These are phyloP conservation scores for Discostella stelligeroides DNA, from an alignment of 108 stramenopile species.

Conservation along the genomic window DNA sequence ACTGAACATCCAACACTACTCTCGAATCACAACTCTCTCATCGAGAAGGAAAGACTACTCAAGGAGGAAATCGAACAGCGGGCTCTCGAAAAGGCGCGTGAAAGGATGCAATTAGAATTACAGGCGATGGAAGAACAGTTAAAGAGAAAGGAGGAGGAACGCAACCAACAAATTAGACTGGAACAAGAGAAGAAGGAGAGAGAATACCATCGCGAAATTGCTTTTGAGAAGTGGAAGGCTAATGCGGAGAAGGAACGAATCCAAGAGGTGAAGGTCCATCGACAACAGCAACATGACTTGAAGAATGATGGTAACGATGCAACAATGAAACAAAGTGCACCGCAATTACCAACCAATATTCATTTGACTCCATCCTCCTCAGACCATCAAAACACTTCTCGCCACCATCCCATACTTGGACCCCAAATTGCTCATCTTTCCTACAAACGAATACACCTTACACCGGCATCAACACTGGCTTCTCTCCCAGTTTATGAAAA, in stretches of 20 bases:
- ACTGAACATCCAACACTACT: too few species aligned
- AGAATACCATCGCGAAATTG: slow-evolving; percentile 23
- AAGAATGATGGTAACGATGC: background rate
- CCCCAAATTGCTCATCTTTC: slow-evolving; percentile 56
- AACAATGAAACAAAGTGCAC: background rate
- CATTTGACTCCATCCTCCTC: background rate
- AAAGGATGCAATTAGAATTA: slow-evolving; percentile 29
- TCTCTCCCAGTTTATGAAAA: slow-evolving; percentile 77
- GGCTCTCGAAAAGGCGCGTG: slow-evolving; percentile 20
- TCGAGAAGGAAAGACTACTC: slow-evolving; percentile 16
- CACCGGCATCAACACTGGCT: slow-evolving; percentile 45
- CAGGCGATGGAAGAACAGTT: slow-evolving; percentile 27
- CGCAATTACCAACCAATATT: background rate
- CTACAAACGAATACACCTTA: slow-evolving; percentile 70
- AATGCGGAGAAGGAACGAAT: slow-evolving; percentile 14
- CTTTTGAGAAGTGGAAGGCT: slow-evolving; percentile 31
- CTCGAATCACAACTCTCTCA: too few species aligned
- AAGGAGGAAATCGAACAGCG: slow-evolving; percentile 25
- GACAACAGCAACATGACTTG: background rate
- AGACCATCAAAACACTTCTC: background rate
- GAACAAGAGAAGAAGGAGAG: slow-evolving; percentile 21
- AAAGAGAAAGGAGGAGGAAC: slow-evolving; percentile 23
- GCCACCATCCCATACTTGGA: slow-evolving; percentile 73
- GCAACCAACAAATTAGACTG: background rate
- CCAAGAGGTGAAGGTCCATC: background rate